Percentiles rank a stretch among this genome's conserved stretches.
Conservation (phyloP, 2,329 filamentous ascomycete species). For the Bipolaris gigantea region DNA sequence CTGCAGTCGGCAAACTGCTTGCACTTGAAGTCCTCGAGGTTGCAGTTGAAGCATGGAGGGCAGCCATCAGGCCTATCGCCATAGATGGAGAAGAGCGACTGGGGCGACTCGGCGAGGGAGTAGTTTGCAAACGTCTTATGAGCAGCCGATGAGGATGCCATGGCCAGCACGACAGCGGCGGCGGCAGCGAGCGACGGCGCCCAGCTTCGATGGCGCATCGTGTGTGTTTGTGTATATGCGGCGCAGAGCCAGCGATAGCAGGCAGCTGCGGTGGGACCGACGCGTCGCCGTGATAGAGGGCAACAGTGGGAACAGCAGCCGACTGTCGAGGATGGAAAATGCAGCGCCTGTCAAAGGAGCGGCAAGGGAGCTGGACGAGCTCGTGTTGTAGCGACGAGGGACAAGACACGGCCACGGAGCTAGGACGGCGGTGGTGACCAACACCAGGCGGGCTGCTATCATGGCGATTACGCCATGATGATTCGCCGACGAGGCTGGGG, state of each 20-base stretch:
- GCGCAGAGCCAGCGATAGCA: slow-evolving; percentile 24
- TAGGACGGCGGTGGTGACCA: slow-evolving; percentile 7
- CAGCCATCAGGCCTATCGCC: slow-evolving; percentile 75
- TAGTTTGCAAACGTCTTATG: slow-evolving; percentile 45
- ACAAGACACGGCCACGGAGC: neutral
- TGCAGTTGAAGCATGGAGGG: slow-evolving; percentile 96
- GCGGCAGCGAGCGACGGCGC: slow-evolving; percentile 34
- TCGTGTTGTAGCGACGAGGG: slow-evolving; percentile 7
- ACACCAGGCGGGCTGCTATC: slow-evolving; percentile 23
- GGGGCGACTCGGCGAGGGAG: slow-evolving; percentile 55
- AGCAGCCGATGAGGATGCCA: slow-evolving; percentile 28
- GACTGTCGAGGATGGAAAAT: neutral
- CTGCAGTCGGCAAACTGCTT: slow-evolving; percentile 90
- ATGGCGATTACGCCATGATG: slow-evolving; percentile 21
- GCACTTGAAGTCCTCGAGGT: slow-evolving; percentile 88
- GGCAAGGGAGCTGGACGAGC: slow-evolving; percentile 17
- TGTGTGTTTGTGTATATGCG: slow-evolving; percentile 29
- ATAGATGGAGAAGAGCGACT: slow-evolving; percentile 66
- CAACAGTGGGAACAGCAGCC: neutral
- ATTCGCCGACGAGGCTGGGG: slow-evolving; percentile 27
- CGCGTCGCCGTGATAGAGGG: neutral
- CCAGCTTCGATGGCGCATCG: slow-evolving; percentile 43
- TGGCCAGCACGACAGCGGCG: slow-evolving; percentile 29
- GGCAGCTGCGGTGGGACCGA: slow-evolving; percentile 1
- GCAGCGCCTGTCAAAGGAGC: slow-evolving; percentile 12